Evolutionary conservation across 2,329 filamentous ascomycete genomes (phyloP).

Genomic region (Aspergillus texensis): DNA sequence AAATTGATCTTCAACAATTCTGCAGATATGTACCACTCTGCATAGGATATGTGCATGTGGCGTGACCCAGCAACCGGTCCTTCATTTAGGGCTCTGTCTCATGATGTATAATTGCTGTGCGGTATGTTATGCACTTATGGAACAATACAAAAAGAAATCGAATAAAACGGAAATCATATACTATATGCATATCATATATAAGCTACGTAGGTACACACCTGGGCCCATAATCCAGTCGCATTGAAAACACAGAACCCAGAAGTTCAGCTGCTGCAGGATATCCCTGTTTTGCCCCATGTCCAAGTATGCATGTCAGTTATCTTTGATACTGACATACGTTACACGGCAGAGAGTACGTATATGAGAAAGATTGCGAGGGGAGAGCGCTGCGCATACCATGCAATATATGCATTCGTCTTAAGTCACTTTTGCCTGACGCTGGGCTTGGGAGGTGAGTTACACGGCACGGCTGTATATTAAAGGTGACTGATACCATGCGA

Average conservation of each 20-base stretch:
- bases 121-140: neutral
- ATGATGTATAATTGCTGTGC: neutral
- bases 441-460: neutral
- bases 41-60: neutral
- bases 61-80: neutral
- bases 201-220: neutral
- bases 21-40: neutral
- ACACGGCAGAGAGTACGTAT: neutral
- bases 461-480: neutral
- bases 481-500: neutral
- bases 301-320: neutral
- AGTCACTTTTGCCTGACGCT: neutral
- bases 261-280: neutral
- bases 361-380: neutral
- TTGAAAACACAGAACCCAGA: neutral
- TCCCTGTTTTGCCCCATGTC: neutral
- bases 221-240: neutral
- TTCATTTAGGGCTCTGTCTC: slow-evolving; percentile 1
- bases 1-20: slow-evolving; percentile 10
- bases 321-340: neutral
- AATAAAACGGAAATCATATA: neutral
- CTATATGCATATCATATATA: neutral
- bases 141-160: neutral
- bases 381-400: neutral
- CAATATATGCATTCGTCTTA: neutral